These are phyloP conservation scores for Hymenoscyphus scutula DNA, from an alignment of 2,329 filamentous ascomycete species.

Conservation along the genomic window DNA sequence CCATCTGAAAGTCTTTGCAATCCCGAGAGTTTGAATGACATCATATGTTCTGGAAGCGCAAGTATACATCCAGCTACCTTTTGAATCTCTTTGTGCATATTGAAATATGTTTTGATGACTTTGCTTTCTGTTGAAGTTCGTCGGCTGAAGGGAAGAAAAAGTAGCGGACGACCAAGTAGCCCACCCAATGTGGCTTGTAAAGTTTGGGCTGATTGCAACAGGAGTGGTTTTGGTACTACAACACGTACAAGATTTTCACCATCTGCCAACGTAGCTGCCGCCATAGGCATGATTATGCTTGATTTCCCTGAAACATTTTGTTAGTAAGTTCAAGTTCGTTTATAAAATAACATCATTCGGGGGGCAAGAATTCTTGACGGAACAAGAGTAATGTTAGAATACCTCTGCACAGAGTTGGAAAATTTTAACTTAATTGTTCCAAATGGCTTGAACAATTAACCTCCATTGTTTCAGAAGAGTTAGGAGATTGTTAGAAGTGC, in stretches of 20 bases:
- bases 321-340: not conserved
- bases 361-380: not conserved
- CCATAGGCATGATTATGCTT: slow-evolving; percentile 55
- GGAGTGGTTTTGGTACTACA: slow-evolving; percentile 44
- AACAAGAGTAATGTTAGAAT: too few relatives aligned
- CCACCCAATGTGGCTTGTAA: too few relatives aligned
- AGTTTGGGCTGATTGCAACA: slow-evolving; percentile 46
- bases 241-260: slow-evolving; percentile 41
- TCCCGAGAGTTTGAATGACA: slow-evolving; percentile 53
- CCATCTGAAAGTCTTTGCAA: slow-evolving; percentile 46
- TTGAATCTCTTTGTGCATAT: slow-evolving; percentile 41
- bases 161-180: too few relatives aligned
- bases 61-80: slow-evolving; percentile 46
- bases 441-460: too few relatives aligned
- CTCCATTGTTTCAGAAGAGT: too few relatives aligned
- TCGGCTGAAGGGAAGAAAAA: too few relatives aligned
- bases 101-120: slow-evolving; percentile 37
- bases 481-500: too few relatives aligned
- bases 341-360: too few relatives aligned
- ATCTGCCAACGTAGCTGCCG: slow-evolving; percentile 45
- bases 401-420: too few relatives aligned
- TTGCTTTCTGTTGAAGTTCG: too few relatives aligned
- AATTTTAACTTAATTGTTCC: too few relatives aligned
- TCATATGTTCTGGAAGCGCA: slow-evolving; percentile 50
- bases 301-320: slow-evolving; percentile 50